These are phyloP conservation scores for Glycine latifolia DNA, from an alignment of 306 rosid species.

Conservation along the genomic window DNA sequence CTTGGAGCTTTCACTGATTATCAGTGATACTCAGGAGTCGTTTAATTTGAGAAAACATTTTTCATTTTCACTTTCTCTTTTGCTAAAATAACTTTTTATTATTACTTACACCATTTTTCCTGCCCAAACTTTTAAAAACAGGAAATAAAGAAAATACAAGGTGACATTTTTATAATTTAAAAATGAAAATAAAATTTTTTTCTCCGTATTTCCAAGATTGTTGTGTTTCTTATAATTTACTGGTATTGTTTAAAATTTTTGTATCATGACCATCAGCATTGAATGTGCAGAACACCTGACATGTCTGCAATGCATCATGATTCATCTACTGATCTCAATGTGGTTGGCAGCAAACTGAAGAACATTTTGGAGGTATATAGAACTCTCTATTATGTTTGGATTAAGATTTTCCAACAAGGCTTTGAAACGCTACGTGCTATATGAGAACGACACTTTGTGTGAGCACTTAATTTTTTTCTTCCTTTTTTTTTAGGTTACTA, in stretches of 20 bases:
- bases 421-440: neutral
- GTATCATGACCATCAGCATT: conserved; percentile 27
- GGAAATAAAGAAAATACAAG: neutral
- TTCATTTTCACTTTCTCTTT: neutral
- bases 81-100: neutral
- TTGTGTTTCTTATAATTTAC: conserved; percentile 13
- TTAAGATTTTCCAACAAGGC: neutral
- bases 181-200: neutral
- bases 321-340: conserved; percentile 76
- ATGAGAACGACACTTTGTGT: no score
- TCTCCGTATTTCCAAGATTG: neutral
- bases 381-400: neutral
- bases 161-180: neutral
- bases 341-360: conserved; percentile 69
- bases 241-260: neutral
- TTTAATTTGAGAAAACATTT: neutral
- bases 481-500: no score
- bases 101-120: neutral
- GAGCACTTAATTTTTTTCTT: no score
- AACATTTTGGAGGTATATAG: conserved; percentile 71
- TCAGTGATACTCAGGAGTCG: neutral
- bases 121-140: neutral
- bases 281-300: conserved; percentile 80
- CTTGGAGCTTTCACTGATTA: conserved; percentile 14
- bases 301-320: conserved; percentile 92